phyloP scores from a whole-genome alignment of 805 yeast genomes.

The Pichia kluyveri region DNA sequence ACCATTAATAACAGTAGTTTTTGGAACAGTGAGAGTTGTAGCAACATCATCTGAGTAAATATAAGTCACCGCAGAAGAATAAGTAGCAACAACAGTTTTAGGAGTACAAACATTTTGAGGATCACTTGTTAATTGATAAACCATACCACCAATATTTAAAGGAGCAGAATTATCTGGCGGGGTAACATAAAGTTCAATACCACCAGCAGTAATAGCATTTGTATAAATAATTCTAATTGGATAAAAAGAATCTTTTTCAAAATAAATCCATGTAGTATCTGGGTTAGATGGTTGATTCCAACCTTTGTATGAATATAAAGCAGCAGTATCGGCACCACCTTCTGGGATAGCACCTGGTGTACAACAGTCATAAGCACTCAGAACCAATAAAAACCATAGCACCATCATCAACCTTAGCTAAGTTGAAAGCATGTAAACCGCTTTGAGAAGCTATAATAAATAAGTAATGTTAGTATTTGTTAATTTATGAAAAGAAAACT shows the following conservation, averaged over 20 bases:
- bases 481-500: no score
- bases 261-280: not conserved
- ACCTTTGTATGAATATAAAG: not conserved
- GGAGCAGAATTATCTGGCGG: not conserved
- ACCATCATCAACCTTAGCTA: slow-evolving; percentile 22
- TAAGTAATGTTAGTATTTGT: no score
- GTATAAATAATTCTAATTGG: slow-evolving; percentile 7
- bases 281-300: not conserved
- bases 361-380: slow-evolving; percentile 28
- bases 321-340: not conserved
- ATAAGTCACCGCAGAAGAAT: not conserved
- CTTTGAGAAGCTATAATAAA: slow-evolving; percentile 14
- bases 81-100: not conserved
- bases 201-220: not conserved
- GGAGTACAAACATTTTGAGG: not conserved
- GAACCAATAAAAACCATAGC: slow-evolving; percentile 25
- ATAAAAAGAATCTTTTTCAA: slow-evolving; percentile 2
- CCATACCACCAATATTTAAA: not conserved
- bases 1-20: not conserved
- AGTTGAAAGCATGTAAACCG: slow-evolving; percentile 19
- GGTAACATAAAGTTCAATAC: not conserved
- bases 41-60: not conserved
- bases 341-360: not conserved
- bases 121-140: not conserved
- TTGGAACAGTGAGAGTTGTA: not conserved